A percentile compares a stretch with the other conserved stretches of the same genome.
These are phyloP conservation scores for Fusarium chaquense DNA, from an alignment of 2,329 filamentous ascomycete species.

Conservation along the genomic window DNA sequence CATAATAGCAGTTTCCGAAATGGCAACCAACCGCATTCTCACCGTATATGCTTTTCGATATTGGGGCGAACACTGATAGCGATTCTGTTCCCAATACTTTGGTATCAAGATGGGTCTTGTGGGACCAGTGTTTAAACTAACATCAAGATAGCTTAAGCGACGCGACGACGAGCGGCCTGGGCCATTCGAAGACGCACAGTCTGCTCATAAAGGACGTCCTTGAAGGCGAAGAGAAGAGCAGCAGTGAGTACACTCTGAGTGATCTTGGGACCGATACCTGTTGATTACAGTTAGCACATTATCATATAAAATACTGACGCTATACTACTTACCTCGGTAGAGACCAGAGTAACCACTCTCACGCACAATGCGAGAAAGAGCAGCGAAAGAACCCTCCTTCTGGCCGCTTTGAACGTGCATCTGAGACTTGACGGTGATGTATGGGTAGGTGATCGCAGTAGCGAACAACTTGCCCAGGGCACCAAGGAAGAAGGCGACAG, in stretches of 20 bases:
- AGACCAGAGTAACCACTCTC: slow-evolving; percentile 94
- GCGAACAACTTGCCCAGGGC: slow-evolving; percentile 95
- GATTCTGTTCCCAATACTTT: slow-evolving; percentile 18
- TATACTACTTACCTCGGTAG: slow-evolving; percentile 80
- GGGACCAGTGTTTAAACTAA: slow-evolving; percentile 11
- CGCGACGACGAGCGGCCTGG: slow-evolving; percentile 56
- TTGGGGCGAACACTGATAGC: slow-evolving; percentile 16
- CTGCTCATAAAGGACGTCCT: slow-evolving; percentile 92
- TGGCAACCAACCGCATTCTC: slow-evolving; percentile 26
- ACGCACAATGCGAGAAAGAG: slow-evolving; percentile 80
- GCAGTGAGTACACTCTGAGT: slow-evolving; percentile 97
- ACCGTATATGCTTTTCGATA: slow-evolving; percentile 30
- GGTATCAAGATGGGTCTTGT: slow-evolving; percentile 10
- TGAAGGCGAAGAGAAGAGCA: slow-evolving; percentile 96
- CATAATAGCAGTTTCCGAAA: slow-evolving; percentile 23
- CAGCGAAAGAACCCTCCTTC: slow-evolving; percentile 83
- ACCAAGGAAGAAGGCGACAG: slow-evolving; percentile 89
- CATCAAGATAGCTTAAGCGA: slow-evolving; percentile 47
- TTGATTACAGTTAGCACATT: slow-evolving; percentile 25
- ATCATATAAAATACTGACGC: not conserved
- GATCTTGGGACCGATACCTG: slow-evolving; percentile 95
- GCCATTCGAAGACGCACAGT: slow-evolving; percentile 73
- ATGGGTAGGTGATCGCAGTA: slow-evolving; percentile 94
- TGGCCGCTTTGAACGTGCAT: slow-evolving; percentile 92
- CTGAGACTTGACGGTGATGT: slow-evolving; percentile 98